These are phyloP conservation scores for Eucalyptus microcorys DNA, from an alignment of 345 rosid genomes.

Conservation along the genomic window DNA sequence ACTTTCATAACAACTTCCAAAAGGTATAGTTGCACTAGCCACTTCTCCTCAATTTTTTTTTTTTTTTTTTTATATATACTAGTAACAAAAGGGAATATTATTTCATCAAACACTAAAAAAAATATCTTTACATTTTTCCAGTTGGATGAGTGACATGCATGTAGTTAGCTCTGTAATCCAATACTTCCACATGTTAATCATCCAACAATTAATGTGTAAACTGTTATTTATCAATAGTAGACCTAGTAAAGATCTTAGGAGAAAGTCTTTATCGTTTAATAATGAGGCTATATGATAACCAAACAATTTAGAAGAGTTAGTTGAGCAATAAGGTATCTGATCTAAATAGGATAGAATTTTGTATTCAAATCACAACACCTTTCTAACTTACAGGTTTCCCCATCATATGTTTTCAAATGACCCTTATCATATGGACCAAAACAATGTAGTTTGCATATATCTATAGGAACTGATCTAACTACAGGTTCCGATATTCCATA, in stretches of 20 bases:
- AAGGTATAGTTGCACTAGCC: not conserved
- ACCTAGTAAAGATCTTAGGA: not conserved
- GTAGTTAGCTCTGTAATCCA: not conserved
- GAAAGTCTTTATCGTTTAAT: not conserved
- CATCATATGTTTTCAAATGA: not conserved
- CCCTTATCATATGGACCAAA: not conserved
- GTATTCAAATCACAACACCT: not conserved
- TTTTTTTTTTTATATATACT: not conserved
- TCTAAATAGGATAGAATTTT: not conserved
- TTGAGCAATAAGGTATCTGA: not conserved
- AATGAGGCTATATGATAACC: not conserved
- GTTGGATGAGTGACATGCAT: not conserved
- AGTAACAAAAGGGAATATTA: not conserved
- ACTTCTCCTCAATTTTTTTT: not conserved
- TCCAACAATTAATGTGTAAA: not conserved
- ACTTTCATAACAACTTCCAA: not conserved
- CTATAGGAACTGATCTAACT: not conserved
- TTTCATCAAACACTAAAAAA: not conserved
- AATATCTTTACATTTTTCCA: not conserved
- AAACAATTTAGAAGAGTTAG: not conserved
- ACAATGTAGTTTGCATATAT: not conserved
- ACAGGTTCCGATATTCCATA: not conserved
- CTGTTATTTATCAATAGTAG: not conserved
- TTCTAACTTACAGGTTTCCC: not conserved
- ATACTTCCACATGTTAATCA: not conserved